Evolutionary conservation across 345 rosid species (phyloP), one percentile per base, ranked within the genome.

Genomic region (Triadica sebifera): DNA sequence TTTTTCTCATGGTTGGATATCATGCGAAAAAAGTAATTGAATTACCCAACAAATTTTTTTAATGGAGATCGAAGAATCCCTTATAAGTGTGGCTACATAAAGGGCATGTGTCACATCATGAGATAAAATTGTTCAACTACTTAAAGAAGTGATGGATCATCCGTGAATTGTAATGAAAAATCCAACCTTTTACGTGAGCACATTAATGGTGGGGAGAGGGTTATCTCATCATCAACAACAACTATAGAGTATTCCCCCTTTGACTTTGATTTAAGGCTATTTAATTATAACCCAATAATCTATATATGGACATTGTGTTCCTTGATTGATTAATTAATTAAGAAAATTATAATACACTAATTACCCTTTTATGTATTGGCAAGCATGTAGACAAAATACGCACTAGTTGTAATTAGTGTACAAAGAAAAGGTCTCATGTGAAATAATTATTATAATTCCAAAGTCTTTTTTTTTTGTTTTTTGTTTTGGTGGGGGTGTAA

Each of bases 151-250:
- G 63, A 73, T 73, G 62, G 39, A 22, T 43, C 53, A 47, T 16
- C 70, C 76, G 61, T 64, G 76, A 64, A 64, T 39, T 20, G 76
- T 15, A 51, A 64, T 65, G 12, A 46, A 52, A 51, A 65, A 64
- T 4, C n/a, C 11, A 19, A 61, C 58, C 43, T 74, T 51, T 52
- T 74, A 15, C 7, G 70, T 63, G 76, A 38, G 29, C n/a, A 5
- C 38, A 63, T 25, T 63, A 63, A 38, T 73, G 49, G 69, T 50
- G 20, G 34, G 34, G 34, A 29, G 34, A 29, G 34, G 34, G 34
- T 8, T 20, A 34, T 49, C 67, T 49, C 58, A 47, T 59, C 59
- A 61, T 39, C 47, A 38, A 37, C 46, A 57, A 17, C 60, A 52
- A 63, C 43, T 6, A 29, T 29, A 29, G 34, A 1, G 34, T 29